phyloP scores from a whole-genome alignment of 805 yeast species.

The Pichia pseudocactophila region DNA sequence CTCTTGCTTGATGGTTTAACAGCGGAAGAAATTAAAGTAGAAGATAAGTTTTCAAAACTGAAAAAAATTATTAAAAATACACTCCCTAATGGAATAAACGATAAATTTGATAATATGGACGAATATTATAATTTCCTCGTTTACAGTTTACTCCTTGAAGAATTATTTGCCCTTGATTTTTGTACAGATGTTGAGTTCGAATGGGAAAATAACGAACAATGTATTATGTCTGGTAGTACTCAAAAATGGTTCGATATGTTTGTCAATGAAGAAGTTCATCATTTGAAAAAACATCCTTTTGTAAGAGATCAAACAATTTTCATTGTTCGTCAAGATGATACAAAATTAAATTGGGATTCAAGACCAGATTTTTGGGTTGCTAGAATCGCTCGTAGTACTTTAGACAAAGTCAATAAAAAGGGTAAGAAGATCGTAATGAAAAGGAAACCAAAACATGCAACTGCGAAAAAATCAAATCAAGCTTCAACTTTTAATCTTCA shows the following conservation, averaged over 20 bases:
- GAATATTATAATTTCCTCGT: conserved; percentile 52
- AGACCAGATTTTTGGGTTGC: conserved; percentile 44
- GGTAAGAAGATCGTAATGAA: conserved; percentile 16
- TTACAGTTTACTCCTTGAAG: conserved; percentile 55
- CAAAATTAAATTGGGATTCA: conserved; percentile 21
- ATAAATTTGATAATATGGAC: conserved; percentile 37
- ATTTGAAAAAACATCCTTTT: conserved; percentile 52
- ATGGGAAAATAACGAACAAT: conserved; percentile 18
- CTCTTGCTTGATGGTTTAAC: not conserved
- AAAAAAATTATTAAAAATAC: conserved; percentile 16
- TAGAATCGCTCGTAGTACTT: conserved; percentile 37
- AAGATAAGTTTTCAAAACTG: conserved; percentile 12
- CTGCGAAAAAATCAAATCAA: conserved; percentile 6
- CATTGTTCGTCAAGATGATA: conserved; percentile 37
- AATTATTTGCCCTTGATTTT: conserved; percentile 39
- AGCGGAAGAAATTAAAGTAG: conserved; percentile 1
- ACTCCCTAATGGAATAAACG: conserved; percentile 15
- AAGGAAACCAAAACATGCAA: conserved; percentile 10
- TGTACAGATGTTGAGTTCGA: conserved; percentile 37
- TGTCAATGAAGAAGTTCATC: conserved; percentile 42
- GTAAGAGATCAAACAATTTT: conserved; percentile 49
- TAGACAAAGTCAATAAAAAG: conserved; percentile 22
- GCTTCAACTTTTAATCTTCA: conserved; percentile 36
- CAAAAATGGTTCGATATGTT: conserved; percentile 41
- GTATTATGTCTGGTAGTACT: conserved; percentile 34